These are phyloP conservation scores for Xylariaceae sp. DNA, from an alignment of 2,329 filamentous ascomycete genomes.

Conservation along the genomic window DNA sequence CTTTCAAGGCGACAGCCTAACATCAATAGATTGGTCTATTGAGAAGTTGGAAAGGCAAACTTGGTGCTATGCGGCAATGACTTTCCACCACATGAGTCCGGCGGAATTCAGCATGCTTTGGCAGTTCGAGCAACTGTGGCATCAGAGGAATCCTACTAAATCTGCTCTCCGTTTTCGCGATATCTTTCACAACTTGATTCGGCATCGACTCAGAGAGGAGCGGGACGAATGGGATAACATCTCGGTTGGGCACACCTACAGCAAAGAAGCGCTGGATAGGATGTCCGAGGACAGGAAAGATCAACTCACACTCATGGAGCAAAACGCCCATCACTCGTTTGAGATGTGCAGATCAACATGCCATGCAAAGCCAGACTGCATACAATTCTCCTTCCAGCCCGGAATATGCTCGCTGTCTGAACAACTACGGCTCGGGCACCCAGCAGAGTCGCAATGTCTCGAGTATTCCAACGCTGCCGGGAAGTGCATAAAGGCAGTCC, in stretches of 20 bases:
- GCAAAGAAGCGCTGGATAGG: constrained; percentile 16
- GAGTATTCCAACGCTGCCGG: constrained; percentile 20
- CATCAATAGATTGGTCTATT: constrained; percentile 18
- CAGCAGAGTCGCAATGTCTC: constrained; percentile 17
- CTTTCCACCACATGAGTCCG: constrained; percentile 22
- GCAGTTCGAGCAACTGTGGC: constrained; percentile 21
- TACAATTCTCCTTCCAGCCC: constrained; percentile 20
- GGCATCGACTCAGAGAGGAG: constrained; percentile 15
- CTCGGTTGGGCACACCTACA: constrained; percentile 20
- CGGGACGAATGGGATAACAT: constrained; percentile 20
- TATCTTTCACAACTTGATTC: constrained; percentile 19
- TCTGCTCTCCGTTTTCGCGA: constrained; percentile 20
- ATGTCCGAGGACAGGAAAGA: constrained; percentile 13
- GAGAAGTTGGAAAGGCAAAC: constrained; percentile 18
- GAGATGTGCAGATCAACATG: constrained; percentile 20
- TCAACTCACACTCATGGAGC: constrained; percentile 16
- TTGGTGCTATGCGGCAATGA: constrained; percentile 23
- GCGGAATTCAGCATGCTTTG: constrained; percentile 19
- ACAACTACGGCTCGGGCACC: constrained; percentile 17
- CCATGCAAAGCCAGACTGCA: constrained; percentile 16
- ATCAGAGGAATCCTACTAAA: constrained; percentile 10
- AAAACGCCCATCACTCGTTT: constrained; percentile 17
- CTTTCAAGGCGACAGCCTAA: constrained; percentile 20
- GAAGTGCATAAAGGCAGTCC: constrained; percentile 19
- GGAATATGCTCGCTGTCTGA: constrained; percentile 20